A percentile compares a stretch with the other conserved stretches of the same genome.
These are phyloP conservation scores for Penicillium hordei DNA, from an alignment of 2,329 filamentous ascomycete genomes.

Conservation along the genomic window DNA sequence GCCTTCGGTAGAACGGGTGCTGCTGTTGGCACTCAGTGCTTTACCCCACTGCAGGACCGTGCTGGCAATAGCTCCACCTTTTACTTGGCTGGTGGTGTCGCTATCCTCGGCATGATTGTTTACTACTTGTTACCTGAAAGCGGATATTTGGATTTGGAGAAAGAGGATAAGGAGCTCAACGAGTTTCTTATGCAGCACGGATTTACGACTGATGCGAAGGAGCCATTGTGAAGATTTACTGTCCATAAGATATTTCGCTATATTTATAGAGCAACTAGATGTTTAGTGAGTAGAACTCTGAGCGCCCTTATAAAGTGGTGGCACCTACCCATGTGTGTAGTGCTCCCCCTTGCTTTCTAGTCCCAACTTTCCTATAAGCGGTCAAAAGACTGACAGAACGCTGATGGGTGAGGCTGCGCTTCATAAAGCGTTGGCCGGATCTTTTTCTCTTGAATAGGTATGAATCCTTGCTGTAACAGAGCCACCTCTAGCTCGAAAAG, in stretches of 20 bases:
- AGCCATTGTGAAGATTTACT: background rate
- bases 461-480: too few species aligned
- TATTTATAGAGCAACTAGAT: background rate
- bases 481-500: too few species aligned
- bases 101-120: constrained; percentile 29
- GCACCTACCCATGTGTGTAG: too few species aligned
- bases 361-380: too few species aligned
- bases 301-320: too few species aligned
- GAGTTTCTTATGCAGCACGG: constrained; percentile 26
- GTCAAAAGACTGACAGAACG: too few species aligned
- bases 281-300: too few species aligned
- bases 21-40: constrained; percentile 37
- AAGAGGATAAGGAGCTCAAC: constrained; percentile 30
- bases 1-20: constrained; percentile 39
- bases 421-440: too few species aligned
- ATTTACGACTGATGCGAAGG: constrained; percentile 12
- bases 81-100: constrained; percentile 33
- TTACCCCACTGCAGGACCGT: constrained; percentile 32
- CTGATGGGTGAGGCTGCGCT: too few species aligned
- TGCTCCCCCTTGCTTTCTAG: too few species aligned
- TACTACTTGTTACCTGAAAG: constrained; percentile 37
- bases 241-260: background rate
- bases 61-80: constrained; percentile 35
- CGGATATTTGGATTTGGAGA: constrained; percentile 27
- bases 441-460: too few species aligned